Evolutionary conservation across 257 asterid genomes (phyloP).

Genomic region (Plantago major): DNA sequence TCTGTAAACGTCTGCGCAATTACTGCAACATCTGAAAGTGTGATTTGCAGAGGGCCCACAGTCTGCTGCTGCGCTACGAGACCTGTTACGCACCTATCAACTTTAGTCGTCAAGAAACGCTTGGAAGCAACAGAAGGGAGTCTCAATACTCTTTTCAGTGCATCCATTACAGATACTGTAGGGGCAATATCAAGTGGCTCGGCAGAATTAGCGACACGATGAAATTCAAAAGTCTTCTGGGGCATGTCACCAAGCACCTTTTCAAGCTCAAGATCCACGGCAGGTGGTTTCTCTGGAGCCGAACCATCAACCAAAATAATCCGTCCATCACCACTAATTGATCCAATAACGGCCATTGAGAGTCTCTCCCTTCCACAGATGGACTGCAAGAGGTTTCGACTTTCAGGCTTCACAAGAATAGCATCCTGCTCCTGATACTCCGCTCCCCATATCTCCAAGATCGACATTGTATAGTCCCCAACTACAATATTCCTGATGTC

Average conservation of each 20-base stretch:
- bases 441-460: slow-evolving; percentile 97
- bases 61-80: slow-evolving; percentile 99
- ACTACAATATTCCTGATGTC: slow-evolving; percentile 83
- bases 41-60: slow-evolving; percentile 89
- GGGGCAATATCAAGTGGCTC: slow-evolving; percentile 93
- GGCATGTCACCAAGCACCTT: slow-evolving; percentile 99
- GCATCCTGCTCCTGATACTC: slow-evolving; percentile 99
- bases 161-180: slow-evolving; percentile 55
- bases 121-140: slow-evolving; percentile 89
- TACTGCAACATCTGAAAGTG: slow-evolving; percentile 87
- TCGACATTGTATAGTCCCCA: slow-evolving; percentile 91
- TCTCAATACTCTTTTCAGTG: slow-evolving; percentile 71
- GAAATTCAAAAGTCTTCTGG: slow-evolving; percentile 78
- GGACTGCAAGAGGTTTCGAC: slow-evolving; percentile 47
- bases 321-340: slow-evolving; percentile 78
- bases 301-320: slow-evolving; percentile 59
- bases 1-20: slow-evolving; percentile 75
- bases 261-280: slow-evolving; percentile 94
- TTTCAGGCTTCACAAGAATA: slow-evolving; percentile 83
- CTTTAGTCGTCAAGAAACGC: slow-evolving; percentile 89
- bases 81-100: slow-evolving; percentile 91
- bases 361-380: slow-evolving; percentile 88
- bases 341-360: slow-evolving; percentile 86
- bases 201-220: slow-evolving; percentile 32
- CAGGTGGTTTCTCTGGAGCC: slow-evolving; percentile 63